A percentile compares a stretch with the other conserved stretches of the same genome.
These are phyloP conservation scores for Punica granatum DNA, from an alignment of 345 rosid genomes.

Conservation along the genomic window DNA sequence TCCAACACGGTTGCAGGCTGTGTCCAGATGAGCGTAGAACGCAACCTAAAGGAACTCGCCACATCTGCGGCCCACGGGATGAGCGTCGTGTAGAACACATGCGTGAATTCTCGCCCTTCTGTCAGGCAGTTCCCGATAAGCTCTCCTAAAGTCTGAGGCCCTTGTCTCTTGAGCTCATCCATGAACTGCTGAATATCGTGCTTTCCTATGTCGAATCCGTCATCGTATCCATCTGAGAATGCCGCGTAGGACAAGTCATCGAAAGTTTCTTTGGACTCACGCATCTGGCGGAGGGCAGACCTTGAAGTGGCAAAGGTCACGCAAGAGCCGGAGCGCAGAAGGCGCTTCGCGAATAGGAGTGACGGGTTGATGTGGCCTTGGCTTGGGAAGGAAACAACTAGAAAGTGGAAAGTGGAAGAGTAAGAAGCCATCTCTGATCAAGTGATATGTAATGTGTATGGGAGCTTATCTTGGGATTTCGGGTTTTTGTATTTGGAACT, in stretches of 20 bases:
- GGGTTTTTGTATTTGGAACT: too few relatives aligned
- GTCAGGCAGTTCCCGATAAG: conserved; percentile 6
- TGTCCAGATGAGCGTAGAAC: conserved; percentile 36
- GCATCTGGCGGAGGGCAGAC: conserved; percentile 37
- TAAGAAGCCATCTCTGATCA: too few relatives aligned
- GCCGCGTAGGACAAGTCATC: conserved; percentile 29
- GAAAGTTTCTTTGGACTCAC: conserved; percentile 8
- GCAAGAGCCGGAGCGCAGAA: conserved; percentile 28
- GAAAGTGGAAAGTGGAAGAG: conserved; percentile 19
- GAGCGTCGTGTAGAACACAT: conserved; percentile 13
- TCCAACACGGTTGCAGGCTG: conserved; percentile 60
- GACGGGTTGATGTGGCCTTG: conserved; percentile 62
- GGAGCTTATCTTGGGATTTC: too few relatives aligned
- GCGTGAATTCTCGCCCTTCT: conserved; percentile 1
- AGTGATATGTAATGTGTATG: too few relatives aligned
- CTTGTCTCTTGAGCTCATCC: conserved; percentile 2
- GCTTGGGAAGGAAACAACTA: conserved; percentile 33
- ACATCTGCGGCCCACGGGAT: conserved; percentile 35
- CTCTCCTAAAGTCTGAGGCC: conserved; percentile 15
- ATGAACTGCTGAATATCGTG: conserved; percentile 17
- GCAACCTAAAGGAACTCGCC: conserved; percentile 37
- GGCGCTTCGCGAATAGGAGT: conserved; percentile 45
- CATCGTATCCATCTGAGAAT: conserved; percentile 54
- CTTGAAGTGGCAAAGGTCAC: conserved; percentile 40
- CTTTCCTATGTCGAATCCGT: conserved; percentile 22